phyloP scores from a whole-genome alignment of 169 alveolate species.

The Plasmodium relictum region DNA sequence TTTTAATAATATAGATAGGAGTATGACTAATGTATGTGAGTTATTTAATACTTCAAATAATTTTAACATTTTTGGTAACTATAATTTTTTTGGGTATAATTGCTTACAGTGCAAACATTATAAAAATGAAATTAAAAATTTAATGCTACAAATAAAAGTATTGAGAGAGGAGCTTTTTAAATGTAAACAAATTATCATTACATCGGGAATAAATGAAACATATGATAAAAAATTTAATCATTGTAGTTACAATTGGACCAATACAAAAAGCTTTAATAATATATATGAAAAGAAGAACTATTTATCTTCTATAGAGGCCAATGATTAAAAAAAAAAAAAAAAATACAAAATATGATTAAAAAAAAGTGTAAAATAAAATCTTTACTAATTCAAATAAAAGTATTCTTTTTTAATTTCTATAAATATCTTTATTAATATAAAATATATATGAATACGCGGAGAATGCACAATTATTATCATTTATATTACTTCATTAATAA shows the following conservation, averaged over 20 bases:
- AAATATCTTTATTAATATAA: neutral
- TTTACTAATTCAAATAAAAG: no score
- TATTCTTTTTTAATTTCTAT: neutral
- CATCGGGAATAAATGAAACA: slow-evolving; percentile 43
- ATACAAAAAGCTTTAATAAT: slow-evolving; percentile 5
- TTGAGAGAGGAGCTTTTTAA: slow-evolving; percentile 47
- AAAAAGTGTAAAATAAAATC: no score
- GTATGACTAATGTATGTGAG: slow-evolving; percentile 30
- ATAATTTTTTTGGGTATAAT: slow-evolving; percentile 39
- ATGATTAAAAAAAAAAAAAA: slow-evolving; percentile 12
- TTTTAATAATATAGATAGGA: slow-evolving; percentile 22
- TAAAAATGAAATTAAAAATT: slow-evolving; percentile 64
- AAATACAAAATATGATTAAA: neutral
- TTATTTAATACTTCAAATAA: slow-evolving; percentile 28
- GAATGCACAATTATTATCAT: no score
- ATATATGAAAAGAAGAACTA: slow-evolving; percentile 34
- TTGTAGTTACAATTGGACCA: slow-evolving; percentile 39
- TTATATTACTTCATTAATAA: no score
- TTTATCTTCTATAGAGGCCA: slow-evolving; percentile 41
- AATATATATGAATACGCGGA: neutral
- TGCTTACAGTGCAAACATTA: slow-evolving; percentile 69
- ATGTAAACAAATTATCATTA: slow-evolving; percentile 35
- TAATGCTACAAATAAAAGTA: slow-evolving; percentile 35
- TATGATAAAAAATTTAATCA: slow-evolving; percentile 13
- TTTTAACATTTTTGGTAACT: slow-evolving; percentile 58